These are phyloP conservation scores for Aspergillus nomiae DNA, from an alignment of 2,329 filamentous ascomycete genomes.

Conservation along the genomic window DNA sequence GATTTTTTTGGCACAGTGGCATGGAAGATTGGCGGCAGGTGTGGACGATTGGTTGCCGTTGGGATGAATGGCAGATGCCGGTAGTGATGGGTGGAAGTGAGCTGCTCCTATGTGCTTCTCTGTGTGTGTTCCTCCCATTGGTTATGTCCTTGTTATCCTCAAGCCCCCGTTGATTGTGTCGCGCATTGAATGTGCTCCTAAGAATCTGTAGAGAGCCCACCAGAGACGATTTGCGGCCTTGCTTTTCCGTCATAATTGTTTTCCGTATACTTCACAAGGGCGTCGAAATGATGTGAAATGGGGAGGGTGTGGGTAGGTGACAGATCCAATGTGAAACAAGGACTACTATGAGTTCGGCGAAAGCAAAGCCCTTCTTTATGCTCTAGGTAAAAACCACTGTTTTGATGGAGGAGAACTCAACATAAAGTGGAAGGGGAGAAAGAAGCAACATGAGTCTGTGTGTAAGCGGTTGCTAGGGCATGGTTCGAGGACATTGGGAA, in stretches of 20 bases:
- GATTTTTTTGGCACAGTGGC: not conserved
- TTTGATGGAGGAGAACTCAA: not conserved
- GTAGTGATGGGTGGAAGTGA: not conserved
- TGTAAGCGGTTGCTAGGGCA: not conserved
- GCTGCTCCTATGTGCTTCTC: not conserved
- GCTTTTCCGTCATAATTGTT: slow-evolving; percentile 15
- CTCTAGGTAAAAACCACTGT: not conserved
- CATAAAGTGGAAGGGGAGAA: not conserved
- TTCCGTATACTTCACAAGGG: not conserved
- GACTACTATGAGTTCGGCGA: not conserved
- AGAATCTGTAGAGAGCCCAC: slow-evolving; percentile 22
- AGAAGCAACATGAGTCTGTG: not conserved
- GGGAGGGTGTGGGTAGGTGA: not conserved
- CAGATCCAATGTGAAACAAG: not conserved
- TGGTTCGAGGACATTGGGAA: not conserved
- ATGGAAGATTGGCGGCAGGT: not conserved
- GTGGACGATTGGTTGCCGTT: not conserved
- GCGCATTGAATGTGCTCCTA: slow-evolving; percentile 19
- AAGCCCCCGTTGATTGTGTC: not conserved
- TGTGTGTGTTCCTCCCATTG: not conserved
- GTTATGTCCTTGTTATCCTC: not conserved
- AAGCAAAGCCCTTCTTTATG: not conserved
- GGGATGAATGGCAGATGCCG: not conserved
- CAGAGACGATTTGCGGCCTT: slow-evolving; percentile 18
- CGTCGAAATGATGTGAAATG: not conserved